Conservation (phyloP, 2,329 filamentous ascomycete species). For the Curvularia verruculosa region DNA sequence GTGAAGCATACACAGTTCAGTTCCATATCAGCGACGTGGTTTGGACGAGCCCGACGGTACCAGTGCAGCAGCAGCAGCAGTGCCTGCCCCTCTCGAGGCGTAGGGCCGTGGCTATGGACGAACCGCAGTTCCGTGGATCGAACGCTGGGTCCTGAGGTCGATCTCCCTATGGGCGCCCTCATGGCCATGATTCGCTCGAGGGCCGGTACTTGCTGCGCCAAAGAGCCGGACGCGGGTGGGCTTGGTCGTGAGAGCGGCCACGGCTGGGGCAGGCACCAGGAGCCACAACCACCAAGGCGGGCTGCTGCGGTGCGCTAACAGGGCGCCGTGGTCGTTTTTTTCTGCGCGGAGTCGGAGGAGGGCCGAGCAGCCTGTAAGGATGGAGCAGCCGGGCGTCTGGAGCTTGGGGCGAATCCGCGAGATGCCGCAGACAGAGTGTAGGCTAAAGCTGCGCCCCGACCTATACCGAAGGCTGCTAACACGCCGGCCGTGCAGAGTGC, state of each 20-base stretch:
- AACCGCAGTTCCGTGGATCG: slow-evolving; percentile 26
- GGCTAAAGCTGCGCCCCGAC: slow-evolving; percentile 11
- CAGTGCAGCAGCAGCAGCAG: no score
- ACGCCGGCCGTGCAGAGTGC: slow-evolving; percentile 1
- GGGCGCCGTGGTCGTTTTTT: slow-evolving; percentile 1
- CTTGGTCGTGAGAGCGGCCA: slow-evolving; percentile 32
- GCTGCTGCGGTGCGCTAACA: slow-evolving; percentile 20
- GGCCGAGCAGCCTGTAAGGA: slow-evolving; percentile 28
- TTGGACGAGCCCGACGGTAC: neutral
- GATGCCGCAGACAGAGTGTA: slow-evolving; percentile 4
- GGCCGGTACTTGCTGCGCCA: slow-evolving; percentile 26
- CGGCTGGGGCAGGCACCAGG: slow-evolving; percentile 15
- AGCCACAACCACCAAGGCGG: slow-evolving; percentile 20
- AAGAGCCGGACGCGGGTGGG: slow-evolving; percentile 25
- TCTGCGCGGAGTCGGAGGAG: slow-evolving; percentile 26
- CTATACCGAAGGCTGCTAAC: slow-evolving; percentile 10
- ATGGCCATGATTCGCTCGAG: slow-evolving; percentile 30
- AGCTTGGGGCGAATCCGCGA: neutral
- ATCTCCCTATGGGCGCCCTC: slow-evolving; percentile 10
- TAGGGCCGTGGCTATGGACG: slow-evolving; percentile 7
- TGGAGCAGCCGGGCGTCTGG: neutral
- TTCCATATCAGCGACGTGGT: neutral
- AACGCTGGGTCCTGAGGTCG: slow-evolving; percentile 16
- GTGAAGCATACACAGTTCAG: neutral
- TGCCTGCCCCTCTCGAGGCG: neutral